Percentiles rank a stretch among this genome's conserved stretches.
These are phyloP conservation scores for Solanum medicagineum DNA, from an alignment of 257 asterid genomes.

Conservation along the genomic window DNA sequence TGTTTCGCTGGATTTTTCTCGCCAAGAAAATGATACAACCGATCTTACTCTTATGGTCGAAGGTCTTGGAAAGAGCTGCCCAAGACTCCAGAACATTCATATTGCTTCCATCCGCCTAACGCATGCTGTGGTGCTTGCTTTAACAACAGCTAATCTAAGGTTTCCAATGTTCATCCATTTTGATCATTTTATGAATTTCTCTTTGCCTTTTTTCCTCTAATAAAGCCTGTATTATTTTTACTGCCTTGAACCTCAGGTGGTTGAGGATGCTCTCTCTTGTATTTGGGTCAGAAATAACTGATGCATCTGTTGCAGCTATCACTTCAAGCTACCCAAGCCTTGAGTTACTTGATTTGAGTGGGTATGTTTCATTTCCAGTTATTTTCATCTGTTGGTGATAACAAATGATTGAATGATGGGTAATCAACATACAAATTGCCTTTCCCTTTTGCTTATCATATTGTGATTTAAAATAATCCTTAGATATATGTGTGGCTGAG, in stretches of 20 bases:
- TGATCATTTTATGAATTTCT: background rate
- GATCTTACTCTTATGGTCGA: slow-evolving; percentile 57
- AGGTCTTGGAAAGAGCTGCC: slow-evolving; percentile 72
- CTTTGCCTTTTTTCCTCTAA: background rate
- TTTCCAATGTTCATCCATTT: slow-evolving; percentile 1
- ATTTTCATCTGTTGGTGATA: background rate
- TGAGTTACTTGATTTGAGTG: slow-evolving; percentile 94
- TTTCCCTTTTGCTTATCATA: background rate
- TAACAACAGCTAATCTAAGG: slow-evolving; percentile 82
- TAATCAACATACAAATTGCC: background rate
- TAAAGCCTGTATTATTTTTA: background rate
- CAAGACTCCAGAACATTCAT: slow-evolving; percentile 75
- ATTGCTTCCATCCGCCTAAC: slow-evolving; percentile 68
- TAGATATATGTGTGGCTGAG: no score
- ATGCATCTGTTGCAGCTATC: slow-evolving; percentile 96
- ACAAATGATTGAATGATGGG: background rate
- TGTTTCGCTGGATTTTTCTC: slow-evolving; percentile 72
- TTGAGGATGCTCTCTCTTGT: slow-evolving; percentile 92
- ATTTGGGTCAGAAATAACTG: slow-evolving; percentile 83
- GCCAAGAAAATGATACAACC: slow-evolving; percentile 72
- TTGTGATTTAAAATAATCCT: no score
- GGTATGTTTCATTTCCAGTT: slow-evolving; percentile 37
- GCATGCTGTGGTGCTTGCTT: slow-evolving; percentile 67
- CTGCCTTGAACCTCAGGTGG: slow-evolving; percentile 31
- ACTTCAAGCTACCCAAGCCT: slow-evolving; percentile 67